Evolutionary conservation across 1,284 basidiomycete genomes (phyloP), one percentile per base, ranked within the genome.

Genomic region (Ceratobasidium theobromae): DNA sequence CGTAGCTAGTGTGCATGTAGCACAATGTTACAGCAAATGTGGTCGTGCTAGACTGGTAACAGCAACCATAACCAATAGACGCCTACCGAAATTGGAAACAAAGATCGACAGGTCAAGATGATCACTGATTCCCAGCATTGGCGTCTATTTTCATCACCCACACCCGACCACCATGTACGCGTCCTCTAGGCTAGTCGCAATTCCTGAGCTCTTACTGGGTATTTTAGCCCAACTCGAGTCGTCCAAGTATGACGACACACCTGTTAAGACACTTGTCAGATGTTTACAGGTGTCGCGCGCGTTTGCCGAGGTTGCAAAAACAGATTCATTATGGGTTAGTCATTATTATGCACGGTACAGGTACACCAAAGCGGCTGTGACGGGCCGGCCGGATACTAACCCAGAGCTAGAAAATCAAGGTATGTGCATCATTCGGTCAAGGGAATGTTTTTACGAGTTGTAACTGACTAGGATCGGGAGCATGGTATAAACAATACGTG

Each of bases 261-360:
- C 58, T 12, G 58, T 64, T 8, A 48, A 27, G 21, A 52, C 58
- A 4, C 33, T 64, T 11, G 3, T 64, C 27, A 23, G 25, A 5
- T 64, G 58, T 27, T 38, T 40, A n/a, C 32, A 40, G 28, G 23
- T 33, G 11, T 64, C 48, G 5, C 46, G 46, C 11, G 48, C 48
- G 21, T 25, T 64, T 4, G 33, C 48, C 14, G 58, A 32, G 8
- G 25, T 52, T 5, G 58, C 48, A 12, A 32, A 21, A 16, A 52
- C 58, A n/a, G 58, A 64, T 38, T 27, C 35, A 25, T 23, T 64
- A 12, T 64, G 58, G 58, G 18, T 9, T 16, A n/a, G 14, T 32
- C 58, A 64, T 41, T 64, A 64, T 41, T 12, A 18, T 38, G 58
- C 43, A 23, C 23, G 58, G 38, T 52, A 52, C 43, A 43, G 35